Conservation (phyloP, 106 monocot genomes). For the Allium fistulosum region DNA sequence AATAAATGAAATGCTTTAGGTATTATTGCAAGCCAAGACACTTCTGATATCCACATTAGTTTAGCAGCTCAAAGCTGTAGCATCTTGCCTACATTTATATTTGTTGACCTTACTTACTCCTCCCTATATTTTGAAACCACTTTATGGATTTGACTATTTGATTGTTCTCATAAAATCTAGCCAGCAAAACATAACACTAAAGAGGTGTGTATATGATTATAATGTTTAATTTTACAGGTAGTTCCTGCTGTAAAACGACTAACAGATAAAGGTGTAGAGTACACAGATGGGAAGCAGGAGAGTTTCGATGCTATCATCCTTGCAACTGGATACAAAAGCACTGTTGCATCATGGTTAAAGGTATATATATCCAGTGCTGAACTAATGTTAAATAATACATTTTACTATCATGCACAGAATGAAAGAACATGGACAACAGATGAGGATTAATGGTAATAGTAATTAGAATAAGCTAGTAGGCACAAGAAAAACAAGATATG, state of each 20-base stretch:
- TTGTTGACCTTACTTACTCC: too few relatives aligned
- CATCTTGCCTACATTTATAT: too few relatives aligned
- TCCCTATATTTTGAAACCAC: too few relatives aligned
- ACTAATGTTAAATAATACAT: neutral
- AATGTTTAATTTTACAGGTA: slow-evolving; percentile 34
- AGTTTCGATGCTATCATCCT: slow-evolving; percentile 65
- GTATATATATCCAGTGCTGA: slow-evolving; percentile 15
- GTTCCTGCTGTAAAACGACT: slow-evolving; percentile 45
- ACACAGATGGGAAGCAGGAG: slow-evolving; percentile 43
- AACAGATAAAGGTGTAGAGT: slow-evolving; percentile 49
- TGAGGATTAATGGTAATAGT: neutral
- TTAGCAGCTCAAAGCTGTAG: too few relatives aligned
- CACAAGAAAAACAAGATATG: neutral
- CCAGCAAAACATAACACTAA: too few relatives aligned
- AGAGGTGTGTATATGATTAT: neutral
- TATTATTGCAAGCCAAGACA: too few relatives aligned
- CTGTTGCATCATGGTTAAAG: slow-evolving; percentile 86
- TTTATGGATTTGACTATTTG: too few relatives aligned
- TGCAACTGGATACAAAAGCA: slow-evolving; percentile 83
- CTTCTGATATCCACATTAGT: too few relatives aligned
- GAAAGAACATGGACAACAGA: neutral
- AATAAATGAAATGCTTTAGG: too few relatives aligned
- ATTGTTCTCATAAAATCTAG: too few relatives aligned
- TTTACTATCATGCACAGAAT: neutral
- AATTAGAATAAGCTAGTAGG: neutral